Percentiles rank a stretch among this genome's conserved stretches.
phyloP scores from a whole-genome alignment of 345 rosid genomes.

The Murraya koenigii region DNA sequence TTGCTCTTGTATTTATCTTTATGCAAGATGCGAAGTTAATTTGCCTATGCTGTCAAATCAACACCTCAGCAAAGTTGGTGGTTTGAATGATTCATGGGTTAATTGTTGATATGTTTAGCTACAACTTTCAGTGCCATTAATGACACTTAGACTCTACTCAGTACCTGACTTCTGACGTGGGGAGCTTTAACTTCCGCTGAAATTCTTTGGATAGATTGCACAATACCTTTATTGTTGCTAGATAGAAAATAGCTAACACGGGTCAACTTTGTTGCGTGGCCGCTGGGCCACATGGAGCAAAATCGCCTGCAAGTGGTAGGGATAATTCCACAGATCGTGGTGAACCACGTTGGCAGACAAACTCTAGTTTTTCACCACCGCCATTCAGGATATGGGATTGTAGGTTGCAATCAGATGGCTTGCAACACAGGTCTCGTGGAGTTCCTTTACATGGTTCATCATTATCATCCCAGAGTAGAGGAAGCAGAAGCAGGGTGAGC shows the following conservation, averaged over 20 bases:
- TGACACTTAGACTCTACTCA: constrained; percentile 10
- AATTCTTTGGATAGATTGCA: constrained; percentile 6
- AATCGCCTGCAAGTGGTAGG: constrained; percentile 40
- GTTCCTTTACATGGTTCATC: constrained; percentile 38
- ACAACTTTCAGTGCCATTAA: neutral
- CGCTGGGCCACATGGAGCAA: constrained; percentile 87
- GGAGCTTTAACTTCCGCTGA: constrained; percentile 20
- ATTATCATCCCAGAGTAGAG: constrained; percentile 39
- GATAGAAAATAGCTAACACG: constrained; percentile 72
- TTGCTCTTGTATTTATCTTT: neutral
- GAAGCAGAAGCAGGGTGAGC: constrained; percentile 53
- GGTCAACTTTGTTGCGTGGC: constrained; percentile 97
- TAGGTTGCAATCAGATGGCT: constrained; percentile 51
- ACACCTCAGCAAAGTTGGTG: neutral
- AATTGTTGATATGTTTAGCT: constrained; percentile 2
- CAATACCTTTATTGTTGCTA: constrained; percentile 24
- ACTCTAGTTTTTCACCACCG: constrained; percentile 81
- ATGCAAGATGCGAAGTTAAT: constrained; percentile 3
- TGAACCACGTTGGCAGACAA: constrained; percentile 69
- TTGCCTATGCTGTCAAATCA: constrained; percentile 3
- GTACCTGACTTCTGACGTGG: constrained; percentile 4
- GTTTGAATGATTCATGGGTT: constrained; percentile 15
- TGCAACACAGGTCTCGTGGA: constrained; percentile 36
- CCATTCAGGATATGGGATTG: constrained; percentile 64
- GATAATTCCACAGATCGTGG: constrained; percentile 38